These are phyloP conservation scores for Hypomontagnella monticulosa DNA, from an alignment of 495 filamentous ascomycete species.

Conservation along the genomic window DNA sequence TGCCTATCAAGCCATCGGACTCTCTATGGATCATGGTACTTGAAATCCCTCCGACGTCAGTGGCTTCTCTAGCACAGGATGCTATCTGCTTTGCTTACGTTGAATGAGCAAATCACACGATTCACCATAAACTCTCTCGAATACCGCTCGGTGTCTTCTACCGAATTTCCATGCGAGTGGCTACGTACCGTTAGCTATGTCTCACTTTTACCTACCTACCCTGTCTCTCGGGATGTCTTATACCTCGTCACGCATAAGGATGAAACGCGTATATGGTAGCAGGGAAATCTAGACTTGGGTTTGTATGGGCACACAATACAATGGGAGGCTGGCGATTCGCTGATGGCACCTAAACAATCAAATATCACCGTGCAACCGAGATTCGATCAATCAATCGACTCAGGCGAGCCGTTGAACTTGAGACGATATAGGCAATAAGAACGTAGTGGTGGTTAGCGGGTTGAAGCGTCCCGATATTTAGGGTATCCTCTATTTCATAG, in stretches of 20 bases:
- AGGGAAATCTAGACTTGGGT: neutral
- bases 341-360: conserved; percentile 2
- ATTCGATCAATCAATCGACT: conserved; percentile 12
- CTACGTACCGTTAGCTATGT: conserved; percentile 2
- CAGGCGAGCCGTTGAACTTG: neutral
- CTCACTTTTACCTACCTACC: conserved; percentile 16
- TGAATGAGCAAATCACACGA: neutral
- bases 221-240: conserved; percentile 22
- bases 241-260: conserved; percentile 7
- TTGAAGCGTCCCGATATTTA: too few species aligned
- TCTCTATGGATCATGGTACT: too few species aligned
- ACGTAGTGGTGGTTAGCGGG: neutral
- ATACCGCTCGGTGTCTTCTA: too few species aligned
- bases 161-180: neutral
- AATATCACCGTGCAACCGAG: conserved; percentile 10
- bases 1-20: too few species aligned
- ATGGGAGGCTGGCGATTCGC: conserved; percentile 6
- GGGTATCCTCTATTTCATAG: neutral
- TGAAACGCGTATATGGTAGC: conserved; percentile 8
- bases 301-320: neutral
- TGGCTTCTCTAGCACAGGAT: too few species aligned
- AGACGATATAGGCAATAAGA: neutral
- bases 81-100: too few species aligned
- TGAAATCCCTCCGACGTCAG: too few species aligned
- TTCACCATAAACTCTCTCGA: too few species aligned